Evolutionary conservation across 768 basidiomycete species (phyloP), one percentile per base, ranked within the genome.

Genomic region (Lentinula raphanica): DNA sequence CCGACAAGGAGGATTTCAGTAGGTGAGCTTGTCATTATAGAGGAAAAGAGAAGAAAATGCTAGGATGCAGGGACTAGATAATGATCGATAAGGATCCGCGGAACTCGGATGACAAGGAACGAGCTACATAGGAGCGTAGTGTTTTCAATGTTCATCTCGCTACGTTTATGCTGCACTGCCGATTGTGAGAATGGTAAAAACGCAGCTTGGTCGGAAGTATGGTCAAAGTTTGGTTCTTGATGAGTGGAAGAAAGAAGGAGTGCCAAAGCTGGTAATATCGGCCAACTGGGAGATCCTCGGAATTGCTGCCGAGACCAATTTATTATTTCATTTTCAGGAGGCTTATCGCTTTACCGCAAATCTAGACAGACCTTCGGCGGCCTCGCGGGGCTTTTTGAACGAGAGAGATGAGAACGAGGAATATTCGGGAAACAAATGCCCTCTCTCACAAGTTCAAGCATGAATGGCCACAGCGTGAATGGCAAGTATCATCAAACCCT

Each of bases 1-100:
- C 84, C 84, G n/a, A 86, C 80, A 17, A 86, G 67, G 2, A 86
- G 74, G 13, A 85, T 74, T 19, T 86, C 81, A 59, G 80, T 44
- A 19, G 42, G 19, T n/a, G 39, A 40, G 15, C 12, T 19, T 13
- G 39, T 40, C 42, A 44, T 44, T 17, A 12, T 7, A 40, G 15
- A 7, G 39, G 4, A 19, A 40, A 17, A 40, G 39, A 40, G 32
- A 35, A 35, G 32, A 35, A 9, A 35, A 13, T 13, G 32, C 4
- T 35, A 35, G 32, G 13, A 7, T 35, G 8, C 9, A 35, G 3
- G 32, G 32, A 35, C 5, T 13, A 6, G n/a, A 21, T 8, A 42
- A 19, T 42, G 7, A 9, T 6, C 7, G 42, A 44, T 44, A 44
- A 44, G 21, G 8, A 44, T 23, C 42, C 42, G 21, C 42, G 42